Conservation (phyloP, 208 protist species). For the Porcisia deanei region DNA sequence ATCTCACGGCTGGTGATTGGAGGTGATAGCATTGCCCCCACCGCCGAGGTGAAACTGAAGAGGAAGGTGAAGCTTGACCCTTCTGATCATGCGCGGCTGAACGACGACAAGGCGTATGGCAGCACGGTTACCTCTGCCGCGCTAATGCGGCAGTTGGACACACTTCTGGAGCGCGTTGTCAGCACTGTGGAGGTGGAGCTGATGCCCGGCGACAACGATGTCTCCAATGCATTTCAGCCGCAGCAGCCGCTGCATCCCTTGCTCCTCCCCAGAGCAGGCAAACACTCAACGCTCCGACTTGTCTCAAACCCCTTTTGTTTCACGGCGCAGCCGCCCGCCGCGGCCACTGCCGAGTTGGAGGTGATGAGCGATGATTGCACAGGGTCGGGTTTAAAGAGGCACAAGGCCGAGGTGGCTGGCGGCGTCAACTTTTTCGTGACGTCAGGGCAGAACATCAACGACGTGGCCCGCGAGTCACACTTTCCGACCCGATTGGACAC, state of each 20-base stretch:
- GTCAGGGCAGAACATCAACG: slow-evolving; percentile 88
- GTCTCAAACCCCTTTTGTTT: slow-evolving; percentile 91
- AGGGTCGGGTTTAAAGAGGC: slow-evolving; percentile 17
- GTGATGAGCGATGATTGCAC: background rate
- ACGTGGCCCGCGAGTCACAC: slow-evolving; percentile 75
- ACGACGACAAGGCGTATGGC: slow-evolving; percentile 48
- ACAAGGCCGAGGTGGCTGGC: slow-evolving; percentile 9
- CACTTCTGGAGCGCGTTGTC: slow-evolving; percentile 59
- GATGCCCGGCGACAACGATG: slow-evolving; percentile 91
- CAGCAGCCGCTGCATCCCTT: slow-evolving; percentile 93
- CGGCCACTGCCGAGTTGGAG: background rate
- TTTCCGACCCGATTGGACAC: slow-evolving; percentile 60
- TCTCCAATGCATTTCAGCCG: slow-evolving; percentile 89
- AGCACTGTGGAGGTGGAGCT: slow-evolving; percentile 86
- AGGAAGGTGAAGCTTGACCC: slow-evolving; percentile 87
- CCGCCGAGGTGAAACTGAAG: slow-evolving; percentile 85
- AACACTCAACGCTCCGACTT: slow-evolving; percentile 68
- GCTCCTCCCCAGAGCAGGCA: slow-evolving; percentile 67
- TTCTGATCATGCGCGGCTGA: slow-evolving; percentile 76
- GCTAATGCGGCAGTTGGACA: slow-evolving; percentile 80
- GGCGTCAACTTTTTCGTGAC: slow-evolving; percentile 68
- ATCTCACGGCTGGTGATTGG: slow-evolving; percentile 83
- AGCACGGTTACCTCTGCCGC: slow-evolving; percentile 52
- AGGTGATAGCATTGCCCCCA: slow-evolving; percentile 87
- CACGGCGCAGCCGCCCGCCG: slow-evolving; percentile 29